phyloP scores from a whole-genome alignment of 371 early-diverging fungal species.

The Actinomucor elegans region DNA sequence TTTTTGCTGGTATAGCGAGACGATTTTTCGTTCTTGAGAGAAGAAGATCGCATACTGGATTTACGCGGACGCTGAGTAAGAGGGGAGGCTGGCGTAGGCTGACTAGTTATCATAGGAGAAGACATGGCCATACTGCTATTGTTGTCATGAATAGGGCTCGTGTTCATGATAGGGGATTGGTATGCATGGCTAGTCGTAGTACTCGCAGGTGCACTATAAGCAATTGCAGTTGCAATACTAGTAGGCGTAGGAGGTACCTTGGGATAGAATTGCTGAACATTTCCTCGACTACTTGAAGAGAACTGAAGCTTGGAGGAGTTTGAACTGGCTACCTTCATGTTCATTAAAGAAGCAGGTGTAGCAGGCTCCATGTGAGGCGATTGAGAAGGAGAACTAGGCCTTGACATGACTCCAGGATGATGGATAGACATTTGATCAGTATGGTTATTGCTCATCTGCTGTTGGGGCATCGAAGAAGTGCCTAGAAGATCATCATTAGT shows the following conservation, averaged over 20 bases:
- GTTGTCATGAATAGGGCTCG: background rate
- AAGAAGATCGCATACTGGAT: background rate
- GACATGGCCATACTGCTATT: background rate
- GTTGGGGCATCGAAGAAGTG: background rate
- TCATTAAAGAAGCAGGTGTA: conserved; percentile 67
- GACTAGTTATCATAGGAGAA: conserved; percentile 1
- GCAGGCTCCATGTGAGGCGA: conserved; percentile 49
- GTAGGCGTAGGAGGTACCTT: background rate
- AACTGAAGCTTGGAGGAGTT: conserved; percentile 7
- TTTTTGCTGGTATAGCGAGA: conserved; percentile 13
- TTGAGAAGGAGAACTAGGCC: conserved; percentile 4
- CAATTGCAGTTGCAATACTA: background rate
- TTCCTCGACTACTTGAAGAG: conserved; percentile 10
- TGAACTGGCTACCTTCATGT: conserved; percentile 23
- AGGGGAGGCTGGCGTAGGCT: conserved; percentile 3
- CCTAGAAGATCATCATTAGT: no score
- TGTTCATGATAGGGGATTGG: conserved; percentile 1
- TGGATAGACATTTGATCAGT: background rate
- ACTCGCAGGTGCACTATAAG: background rate
- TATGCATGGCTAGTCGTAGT: background rate
- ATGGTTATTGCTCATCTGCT: background rate
- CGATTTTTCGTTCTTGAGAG: background rate
- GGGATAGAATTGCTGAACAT: conserved; percentile 1
- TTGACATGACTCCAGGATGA: background rate
- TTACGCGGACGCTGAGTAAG: conserved; percentile 1